Evolutionary conservation across 768 basidiomycete species (phyloP), one percentile per base, ranked within the genome.

Genomic region (Russula foetens): DNA sequence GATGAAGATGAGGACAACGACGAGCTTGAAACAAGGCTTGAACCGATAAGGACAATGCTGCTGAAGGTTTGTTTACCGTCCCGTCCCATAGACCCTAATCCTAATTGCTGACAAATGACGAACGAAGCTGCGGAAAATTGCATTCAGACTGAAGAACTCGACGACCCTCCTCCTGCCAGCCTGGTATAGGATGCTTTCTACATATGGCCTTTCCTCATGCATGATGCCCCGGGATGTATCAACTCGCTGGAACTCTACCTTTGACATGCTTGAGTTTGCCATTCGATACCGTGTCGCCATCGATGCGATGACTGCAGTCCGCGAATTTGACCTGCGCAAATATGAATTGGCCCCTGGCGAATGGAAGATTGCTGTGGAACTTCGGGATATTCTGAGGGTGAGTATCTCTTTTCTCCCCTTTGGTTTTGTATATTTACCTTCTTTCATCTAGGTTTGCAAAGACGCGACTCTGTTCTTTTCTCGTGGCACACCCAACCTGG

Each of bases 41-140:
- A 29, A 7, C 74, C 71, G 11, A 64, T 75, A 2, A 39, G 60
- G 9, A 48, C 69, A 23, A 60, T 72, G 6, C 60, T 77, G 0
- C 64, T 69, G 0, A 78, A 78, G 71, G 71, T 76, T 44, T 45
- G 67, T 33, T 33, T 5, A 33, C 31, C 9, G 31, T 4, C 31
- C n/a, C n/a, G n/a, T n/a, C n/a, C n/a, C n/a, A n/a, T 33, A 33
- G 5, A 33, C 4, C 9, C 5, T 33, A 4, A 33, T 33, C 31
- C 4, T 5, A 33, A 5, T 4, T 9, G 9, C 9, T 33, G 31
- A 33, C 31, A 5, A 33, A 33, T 33, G 31, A 33, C 9, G 31
- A 33, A 33, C 9, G 31, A 33, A 58, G 53, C 44, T 59, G 4
- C 62, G 44, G 8, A 66, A 63, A 29, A 19, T 53, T 12, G 33